Base-by-base conservation (phyloP, 805 yeast genomes). In the Starmerella sirachaensis region DNA sequence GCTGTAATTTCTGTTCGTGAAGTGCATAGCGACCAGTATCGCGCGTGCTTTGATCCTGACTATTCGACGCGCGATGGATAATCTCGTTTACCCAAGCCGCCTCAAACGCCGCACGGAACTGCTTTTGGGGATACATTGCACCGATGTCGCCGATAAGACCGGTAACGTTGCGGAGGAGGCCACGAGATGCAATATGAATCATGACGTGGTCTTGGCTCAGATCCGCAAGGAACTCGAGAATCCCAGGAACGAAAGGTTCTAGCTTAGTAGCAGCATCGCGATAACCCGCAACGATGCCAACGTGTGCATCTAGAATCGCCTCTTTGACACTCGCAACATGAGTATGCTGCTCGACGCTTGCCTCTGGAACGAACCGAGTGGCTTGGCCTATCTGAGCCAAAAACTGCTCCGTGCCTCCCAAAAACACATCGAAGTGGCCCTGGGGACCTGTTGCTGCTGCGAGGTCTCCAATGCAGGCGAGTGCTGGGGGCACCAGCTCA, bases 1-100 rank as follows among this genome's bases (percentile, higher is more conserved):
- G n/a, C n/a, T n/a, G n/a, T n/a, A n/a, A n/a, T n/a, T n/a, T n/a
- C n/a, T n/a, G n/a, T n/a, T n/a, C n/a, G n/a, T n/a, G n/a, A n/a
- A n/a, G n/a, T n/a, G 98, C 96, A 97, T 97, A 91, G 62, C 86
- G 74, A 7, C 96, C 96, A n/a, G 94, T 82, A 53, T 80, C 91
- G 56, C 73, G 75, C 10, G 96, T 84, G 38, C 68, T 62, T 50
- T 71, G 73, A 55, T 76, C 81, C 22, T 65, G 50, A 45, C 70
- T 66, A 55, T 76, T 77, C 37, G 72, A 54, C 59, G 91, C 73
- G 17, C 86, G 77, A 57, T 74, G 77, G 55, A 91, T 78, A 55
- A 82, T 72, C 18, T 74, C 78, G 6, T 79, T 63, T 19, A 91
- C 74, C 95, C 95, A 84, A 2, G 68, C 76, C 63, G 77, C 82